Evolutionary conservation across 2,329 filamentous ascomycete genomes (phyloP).

Genomic region (Colletotrichum lindemuthianum): DNA sequence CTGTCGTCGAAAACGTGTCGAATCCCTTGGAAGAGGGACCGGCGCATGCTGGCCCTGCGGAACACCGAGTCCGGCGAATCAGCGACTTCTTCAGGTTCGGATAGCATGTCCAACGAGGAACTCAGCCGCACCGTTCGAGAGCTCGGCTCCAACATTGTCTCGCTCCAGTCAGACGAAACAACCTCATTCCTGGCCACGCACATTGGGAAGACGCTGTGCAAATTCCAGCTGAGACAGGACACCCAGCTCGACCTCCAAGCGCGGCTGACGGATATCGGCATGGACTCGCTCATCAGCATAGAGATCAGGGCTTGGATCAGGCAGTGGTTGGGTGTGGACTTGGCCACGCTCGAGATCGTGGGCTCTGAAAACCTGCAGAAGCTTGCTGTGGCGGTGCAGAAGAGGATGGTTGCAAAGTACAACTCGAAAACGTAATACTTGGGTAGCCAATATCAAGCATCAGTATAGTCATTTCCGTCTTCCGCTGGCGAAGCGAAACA

Average conservation of each 20-base stretch:
- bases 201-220: slow-evolving; percentile 14
- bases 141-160: slow-evolving; percentile 8
- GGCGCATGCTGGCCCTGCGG: slow-evolving; percentile 40
- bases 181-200: slow-evolving; percentile 16
- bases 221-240: slow-evolving; percentile 33
- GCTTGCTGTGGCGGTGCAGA: slow-evolving; percentile 9
- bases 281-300: slow-evolving; percentile 39
- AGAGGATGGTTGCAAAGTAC: slow-evolving; percentile 5
- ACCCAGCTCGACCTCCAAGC: slow-evolving; percentile 16
- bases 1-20: slow-evolving; percentile 18
- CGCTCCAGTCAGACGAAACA: slow-evolving; percentile 15
- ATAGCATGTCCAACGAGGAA: slow-evolving; percentile 6
- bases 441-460: neutral
- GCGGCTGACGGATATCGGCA: slow-evolving; percentile 33
- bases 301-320: slow-evolving; percentile 39
- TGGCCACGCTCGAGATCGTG: slow-evolving; percentile 30
- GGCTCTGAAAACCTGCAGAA: slow-evolving; percentile 9
- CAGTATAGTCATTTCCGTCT: neutral
- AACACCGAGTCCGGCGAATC: slow-evolving; percentile 18
- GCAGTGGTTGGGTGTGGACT: slow-evolving; percentile 38
- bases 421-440: slow-evolving; percentile 7
- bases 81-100: slow-evolving; percentile 2
- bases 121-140: slow-evolving; percentile 9
- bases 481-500: too few relatives aligned
- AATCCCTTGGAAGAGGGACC: slow-evolving; percentile 38